These are phyloP conservation scores for Omphalea diandra DNA, from an alignment of 441 rosid species.

Conservation along the genomic window DNA sequence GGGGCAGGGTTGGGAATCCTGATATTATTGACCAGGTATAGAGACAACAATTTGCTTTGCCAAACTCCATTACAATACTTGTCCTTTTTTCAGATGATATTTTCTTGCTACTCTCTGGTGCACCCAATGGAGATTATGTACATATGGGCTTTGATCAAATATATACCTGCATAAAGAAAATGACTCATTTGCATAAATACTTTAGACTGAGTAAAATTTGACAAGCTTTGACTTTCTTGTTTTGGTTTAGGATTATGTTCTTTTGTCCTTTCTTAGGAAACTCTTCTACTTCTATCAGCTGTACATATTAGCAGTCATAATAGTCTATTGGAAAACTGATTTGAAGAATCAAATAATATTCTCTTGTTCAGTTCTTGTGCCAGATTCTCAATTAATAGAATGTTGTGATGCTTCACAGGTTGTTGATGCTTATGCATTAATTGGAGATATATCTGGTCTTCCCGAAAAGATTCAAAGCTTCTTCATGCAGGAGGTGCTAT, in stretches of 20 bases:
- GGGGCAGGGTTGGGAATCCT: too few species aligned
- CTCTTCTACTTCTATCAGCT: neutral
- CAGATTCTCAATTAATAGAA: slow-evolving; percentile 18
- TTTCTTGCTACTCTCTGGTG: too few species aligned
- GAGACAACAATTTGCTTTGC: too few species aligned
- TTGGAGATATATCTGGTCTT: slow-evolving; percentile 97
- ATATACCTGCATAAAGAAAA: neutral
- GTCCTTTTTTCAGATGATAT: too few species aligned
- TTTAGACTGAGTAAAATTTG: neutral
- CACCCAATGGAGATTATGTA: too few species aligned
- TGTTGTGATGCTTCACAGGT: slow-evolving; percentile 50
- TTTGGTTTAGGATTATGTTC: neutral
- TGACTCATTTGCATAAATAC: neutral
- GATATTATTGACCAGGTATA: too few species aligned
- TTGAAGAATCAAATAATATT: slow-evolving; percentile 7
- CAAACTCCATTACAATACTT: too few species aligned
- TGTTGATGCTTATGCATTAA: slow-evolving; percentile 96
- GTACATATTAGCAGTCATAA: neutral
- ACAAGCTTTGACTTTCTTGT: neutral
- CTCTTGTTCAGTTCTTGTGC: slow-evolving; percentile 4
- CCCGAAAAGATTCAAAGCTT: slow-evolving; percentile 98
- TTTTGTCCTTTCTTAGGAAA: neutral
- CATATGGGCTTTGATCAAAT: too few species aligned
- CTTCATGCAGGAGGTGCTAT: slow-evolving; percentile 97
- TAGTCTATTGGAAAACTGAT: slow-evolving; percentile 5